phyloP scores from a whole-genome alignment of 768 basidiomycete species.

The Boletus insuetus region DNA sequence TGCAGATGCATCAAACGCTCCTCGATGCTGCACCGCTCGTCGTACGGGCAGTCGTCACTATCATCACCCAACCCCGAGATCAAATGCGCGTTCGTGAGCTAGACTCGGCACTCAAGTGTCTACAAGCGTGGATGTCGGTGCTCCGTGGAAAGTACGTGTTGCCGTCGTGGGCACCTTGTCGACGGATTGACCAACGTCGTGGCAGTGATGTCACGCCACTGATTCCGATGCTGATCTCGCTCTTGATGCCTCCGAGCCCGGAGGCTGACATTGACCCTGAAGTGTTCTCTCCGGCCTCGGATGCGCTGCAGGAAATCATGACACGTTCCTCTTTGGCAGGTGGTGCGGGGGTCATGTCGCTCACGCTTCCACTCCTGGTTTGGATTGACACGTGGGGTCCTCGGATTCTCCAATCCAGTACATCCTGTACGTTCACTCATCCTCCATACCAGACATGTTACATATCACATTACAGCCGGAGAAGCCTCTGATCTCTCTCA shows the following conservation, averaged over 20 bases:
- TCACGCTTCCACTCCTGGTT: conserved; percentile 83
- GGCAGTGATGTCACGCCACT: conserved; percentile 67
- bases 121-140: conserved; percentile 79
- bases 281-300: conserved; percentile 61
- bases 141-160: conserved; percentile 62
- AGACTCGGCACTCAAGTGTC: conserved; percentile 70
- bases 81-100: conserved; percentile 43
- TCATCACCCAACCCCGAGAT: conserved; percentile 44
- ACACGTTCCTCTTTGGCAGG: conserved; percentile 69
- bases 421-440: conserved; percentile 33
- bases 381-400: conserved; percentile 65
- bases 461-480: conserved; percentile 10
- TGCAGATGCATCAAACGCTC: conserved; percentile 63
- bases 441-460: background rate
- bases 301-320: conserved; percentile 76
- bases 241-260: conserved; percentile 34
- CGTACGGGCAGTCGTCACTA: conserved; percentile 58
- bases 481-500: conserved; percentile 55
- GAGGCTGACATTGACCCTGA: conserved; percentile 43
- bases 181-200: background rate
- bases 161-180: background rate
- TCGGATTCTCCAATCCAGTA: conserved; percentile 40
- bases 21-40: conserved; percentile 69
- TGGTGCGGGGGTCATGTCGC: conserved; percentile 62
- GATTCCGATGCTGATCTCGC: conserved; percentile 59